Percentiles rank a stretch among this genome's conserved stretches.
phyloP scores from a whole-genome alignment of 2,329 filamentous ascomycete genomes.

The Diaporthe capsici region DNA sequence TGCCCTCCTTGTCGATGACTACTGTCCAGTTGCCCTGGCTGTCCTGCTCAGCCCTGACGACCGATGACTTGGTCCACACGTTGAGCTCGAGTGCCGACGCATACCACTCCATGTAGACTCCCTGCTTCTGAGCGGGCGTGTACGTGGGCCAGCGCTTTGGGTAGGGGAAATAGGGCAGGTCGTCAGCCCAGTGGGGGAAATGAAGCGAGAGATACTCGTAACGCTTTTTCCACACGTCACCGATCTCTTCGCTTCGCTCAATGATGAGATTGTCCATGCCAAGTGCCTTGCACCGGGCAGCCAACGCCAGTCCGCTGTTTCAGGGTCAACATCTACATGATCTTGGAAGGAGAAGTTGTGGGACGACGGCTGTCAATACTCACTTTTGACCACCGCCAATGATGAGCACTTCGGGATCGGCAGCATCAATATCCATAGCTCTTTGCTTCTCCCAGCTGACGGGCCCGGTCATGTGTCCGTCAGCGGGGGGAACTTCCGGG shows the following conservation, averaged over 20 bases:
- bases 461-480: constrained; percentile 53
- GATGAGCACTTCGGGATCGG: background rate
- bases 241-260: constrained; percentile 64
- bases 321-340: background rate
- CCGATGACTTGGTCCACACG: constrained; percentile 68
- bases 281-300: constrained; percentile 69
- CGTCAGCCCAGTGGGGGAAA: constrained; percentile 72
- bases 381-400: constrained; percentile 17
- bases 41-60: constrained; percentile 62
- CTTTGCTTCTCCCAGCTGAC: constrained; percentile 52
- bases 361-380: background rate
- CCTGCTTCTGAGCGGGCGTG: constrained; percentile 77
- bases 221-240: constrained; percentile 72
- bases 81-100: constrained; percentile 74
- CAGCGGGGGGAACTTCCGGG: constrained; percentile 47
- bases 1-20: constrained; percentile 53
- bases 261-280: constrained; percentile 65
- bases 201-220: constrained; percentile 60
- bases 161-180: constrained; percentile 73
- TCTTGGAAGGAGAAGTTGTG: background rate
- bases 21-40: constrained; percentile 52
- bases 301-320: constrained; percentile 55
- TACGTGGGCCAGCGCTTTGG: constrained; percentile 74
- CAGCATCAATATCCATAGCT: constrained; percentile 45
- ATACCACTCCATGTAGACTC: constrained; percentile 74